Evolutionary conservation across 805 yeast species (phyloP).

Genomic region (Candida namnaoensis): DNA sequence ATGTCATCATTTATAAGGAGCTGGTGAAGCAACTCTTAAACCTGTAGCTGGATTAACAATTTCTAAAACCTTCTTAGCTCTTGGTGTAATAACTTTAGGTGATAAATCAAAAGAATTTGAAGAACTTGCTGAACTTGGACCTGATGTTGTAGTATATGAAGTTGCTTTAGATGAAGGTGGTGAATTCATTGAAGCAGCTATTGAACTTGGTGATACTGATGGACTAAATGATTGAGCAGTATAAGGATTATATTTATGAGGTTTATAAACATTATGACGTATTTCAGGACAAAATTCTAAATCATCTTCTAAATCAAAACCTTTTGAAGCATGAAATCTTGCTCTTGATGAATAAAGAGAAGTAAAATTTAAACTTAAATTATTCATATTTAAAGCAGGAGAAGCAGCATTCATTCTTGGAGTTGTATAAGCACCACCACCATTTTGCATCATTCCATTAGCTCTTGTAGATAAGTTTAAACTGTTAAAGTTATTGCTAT

Average conservation of each 20-base stretch:
- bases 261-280: conserved; percentile 17
- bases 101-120: conserved; percentile 13
- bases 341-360: conserved; percentile 40
- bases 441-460: background rate
- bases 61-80: conserved; percentile 51
- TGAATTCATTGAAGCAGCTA: conserved; percentile 14
- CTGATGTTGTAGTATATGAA: conserved; percentile 1
- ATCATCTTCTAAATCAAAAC: conserved; percentile 57
- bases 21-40: conserved; percentile 45
- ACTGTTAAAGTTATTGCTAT: conserved; percentile 7
- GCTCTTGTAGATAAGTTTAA: conserved; percentile 12
- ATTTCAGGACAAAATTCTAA: conserved; percentile 59
- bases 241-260: conserved; percentile 57
- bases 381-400: conserved; percentile 7
- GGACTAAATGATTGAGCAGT: conserved; percentile 60
- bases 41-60: conserved; percentile 58
- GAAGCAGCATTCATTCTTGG: conserved; percentile 11
- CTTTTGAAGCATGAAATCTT: conserved; percentile 48
- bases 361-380: conserved; percentile 9
- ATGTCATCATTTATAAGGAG: conserved; percentile 14
- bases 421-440: conserved; percentile 6
- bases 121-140: background rate
- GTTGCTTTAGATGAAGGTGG: conserved; percentile 12
- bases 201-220: conserved; percentile 25
- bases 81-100: conserved; percentile 45